phyloP scores from a whole-genome alignment of 73 alveolate genomes.

The Tetrahymena thermophila region DNA sequence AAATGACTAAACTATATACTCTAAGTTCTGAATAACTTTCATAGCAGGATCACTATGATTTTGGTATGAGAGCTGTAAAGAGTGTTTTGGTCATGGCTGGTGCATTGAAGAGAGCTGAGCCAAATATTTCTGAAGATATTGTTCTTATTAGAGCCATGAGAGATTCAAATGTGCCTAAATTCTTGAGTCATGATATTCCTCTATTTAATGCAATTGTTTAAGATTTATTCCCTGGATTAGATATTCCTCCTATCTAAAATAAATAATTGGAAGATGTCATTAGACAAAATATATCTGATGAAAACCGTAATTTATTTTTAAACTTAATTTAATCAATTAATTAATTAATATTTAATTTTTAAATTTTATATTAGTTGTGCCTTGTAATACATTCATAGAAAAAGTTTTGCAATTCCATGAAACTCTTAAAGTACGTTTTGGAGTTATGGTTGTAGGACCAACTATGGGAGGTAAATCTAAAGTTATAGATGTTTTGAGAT shows the following conservation, averaged over 20 bases:
- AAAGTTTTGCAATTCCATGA: conserved; percentile 87
- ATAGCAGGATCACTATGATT: conserved; percentile 96
- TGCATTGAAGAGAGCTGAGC: conserved; percentile 80
- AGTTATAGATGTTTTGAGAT: conserved; percentile 59
- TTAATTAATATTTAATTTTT: neutral
- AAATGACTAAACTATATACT: conserved; percentile 90
- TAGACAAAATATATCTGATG: conserved; percentile 42
- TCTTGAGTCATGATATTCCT: conserved; percentile 83
- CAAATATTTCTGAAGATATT: conserved; percentile 81
- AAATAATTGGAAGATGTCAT: conserved; percentile 54
- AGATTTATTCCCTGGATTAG: conserved; percentile 91
- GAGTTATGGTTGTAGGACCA: conserved; percentile 90
- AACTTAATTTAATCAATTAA: neutral
- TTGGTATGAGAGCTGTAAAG: conserved; percentile 99
- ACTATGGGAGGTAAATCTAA: conserved; percentile 92
- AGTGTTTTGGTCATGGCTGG: conserved; percentile 96
- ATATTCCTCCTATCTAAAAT: conserved; percentile 61
- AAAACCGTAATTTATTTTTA: neutral
- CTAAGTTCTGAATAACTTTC: conserved; percentile 88
- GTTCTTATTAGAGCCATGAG: conserved; percentile 91
- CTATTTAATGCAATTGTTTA: conserved; percentile 82
- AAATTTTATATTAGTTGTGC: conserved; percentile 49
- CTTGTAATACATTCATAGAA: conserved; percentile 58
- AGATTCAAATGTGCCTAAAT: conserved; percentile 89
- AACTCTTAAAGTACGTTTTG: conserved; percentile 92